Conservation (phyloP, 2,329 filamentous ascomycete genomes). For the Cladosporium sp. region DNA sequence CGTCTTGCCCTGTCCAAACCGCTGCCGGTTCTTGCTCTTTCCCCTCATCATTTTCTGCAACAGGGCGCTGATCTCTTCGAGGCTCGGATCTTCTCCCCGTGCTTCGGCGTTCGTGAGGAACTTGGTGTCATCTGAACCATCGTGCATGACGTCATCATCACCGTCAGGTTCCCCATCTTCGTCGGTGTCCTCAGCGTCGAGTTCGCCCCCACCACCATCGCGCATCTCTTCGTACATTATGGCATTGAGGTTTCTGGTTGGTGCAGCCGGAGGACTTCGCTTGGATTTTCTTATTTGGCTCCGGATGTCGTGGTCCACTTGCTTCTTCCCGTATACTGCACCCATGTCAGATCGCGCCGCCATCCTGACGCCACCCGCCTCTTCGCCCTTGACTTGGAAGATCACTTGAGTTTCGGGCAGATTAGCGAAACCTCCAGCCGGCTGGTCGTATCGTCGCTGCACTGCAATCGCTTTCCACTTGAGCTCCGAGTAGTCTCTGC, state of each 20-base stretch:
- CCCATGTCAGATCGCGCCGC: too few relatives aligned
- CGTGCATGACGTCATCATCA: neutral
- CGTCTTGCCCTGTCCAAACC: neutral
- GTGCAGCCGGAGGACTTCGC: neutral
- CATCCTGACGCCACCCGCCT: too few relatives aligned
- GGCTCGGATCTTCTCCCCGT: neutral
- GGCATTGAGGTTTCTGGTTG: neutral
- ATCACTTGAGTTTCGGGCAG: too few relatives aligned
- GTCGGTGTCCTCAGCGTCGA: neutral
- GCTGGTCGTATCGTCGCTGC: too few relatives aligned
- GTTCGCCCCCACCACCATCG: neutral
- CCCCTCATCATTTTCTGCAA: neutral
- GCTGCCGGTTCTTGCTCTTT: neutral
- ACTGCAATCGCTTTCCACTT: too few relatives aligned
- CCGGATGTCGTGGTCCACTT: neutral
- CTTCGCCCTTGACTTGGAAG: too few relatives aligned
- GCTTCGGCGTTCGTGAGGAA: neutral
- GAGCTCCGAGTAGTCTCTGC: too few relatives aligned
- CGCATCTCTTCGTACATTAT: neutral
- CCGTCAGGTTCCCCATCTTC: neutral
- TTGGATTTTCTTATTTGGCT: neutral
- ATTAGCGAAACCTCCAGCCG: too few relatives aligned
- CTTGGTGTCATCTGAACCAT: neutral
- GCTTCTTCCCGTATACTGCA: neutral
- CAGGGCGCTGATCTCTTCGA: neutral